Evolutionary conservation across 2,329 filamentous ascomycete species (phyloP).

Genomic region (Apiospora marii): DNA sequence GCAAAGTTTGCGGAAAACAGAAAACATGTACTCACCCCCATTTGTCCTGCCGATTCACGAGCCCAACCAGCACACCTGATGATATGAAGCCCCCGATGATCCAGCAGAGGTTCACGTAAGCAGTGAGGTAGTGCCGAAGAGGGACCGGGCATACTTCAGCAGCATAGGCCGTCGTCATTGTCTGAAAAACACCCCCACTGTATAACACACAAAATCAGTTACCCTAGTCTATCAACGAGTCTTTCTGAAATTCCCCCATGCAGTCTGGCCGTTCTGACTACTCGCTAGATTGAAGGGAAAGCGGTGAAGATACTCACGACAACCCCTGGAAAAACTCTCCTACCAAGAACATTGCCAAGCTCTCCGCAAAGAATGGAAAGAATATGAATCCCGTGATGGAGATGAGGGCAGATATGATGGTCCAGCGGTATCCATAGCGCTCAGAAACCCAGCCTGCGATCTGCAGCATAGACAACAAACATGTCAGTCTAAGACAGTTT

Average conservation of each 20-base stretch:
- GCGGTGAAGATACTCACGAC: conserved; percentile 27
- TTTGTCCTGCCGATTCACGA: conserved; percentile 40
- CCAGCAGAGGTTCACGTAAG: conserved; percentile 50
- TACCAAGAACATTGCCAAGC: conserved; percentile 40
- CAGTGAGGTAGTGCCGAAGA: conserved; percentile 47
- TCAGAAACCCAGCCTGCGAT: conserved; percentile 50
- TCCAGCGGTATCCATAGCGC: conserved; percentile 44
- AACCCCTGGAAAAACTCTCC: conserved; percentile 47
- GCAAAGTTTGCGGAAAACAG: too few relatives aligned
- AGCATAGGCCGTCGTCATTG: conserved; percentile 47
- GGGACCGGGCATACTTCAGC: conserved; percentile 47
- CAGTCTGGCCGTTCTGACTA: too few relatives aligned
- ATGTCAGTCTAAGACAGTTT: conserved; percentile 39
- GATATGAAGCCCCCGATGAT: conserved; percentile 49
- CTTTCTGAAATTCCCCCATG: too few relatives aligned
- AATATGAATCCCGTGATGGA: conserved; percentile 46
- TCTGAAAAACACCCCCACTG: conserved; percentile 43
- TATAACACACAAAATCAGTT: background rate
- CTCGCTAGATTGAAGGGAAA: background rate
- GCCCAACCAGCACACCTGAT: conserved; percentile 44
- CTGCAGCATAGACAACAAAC: conserved; percentile 50
- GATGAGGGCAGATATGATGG: conserved; percentile 45
- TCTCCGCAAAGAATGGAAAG: conserved; percentile 45
- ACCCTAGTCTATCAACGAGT: too few relatives aligned
- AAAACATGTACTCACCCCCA: conserved; percentile 40